Base-by-base conservation (phyloP, 805 yeast species). In the Candida suzukii region DNA sequence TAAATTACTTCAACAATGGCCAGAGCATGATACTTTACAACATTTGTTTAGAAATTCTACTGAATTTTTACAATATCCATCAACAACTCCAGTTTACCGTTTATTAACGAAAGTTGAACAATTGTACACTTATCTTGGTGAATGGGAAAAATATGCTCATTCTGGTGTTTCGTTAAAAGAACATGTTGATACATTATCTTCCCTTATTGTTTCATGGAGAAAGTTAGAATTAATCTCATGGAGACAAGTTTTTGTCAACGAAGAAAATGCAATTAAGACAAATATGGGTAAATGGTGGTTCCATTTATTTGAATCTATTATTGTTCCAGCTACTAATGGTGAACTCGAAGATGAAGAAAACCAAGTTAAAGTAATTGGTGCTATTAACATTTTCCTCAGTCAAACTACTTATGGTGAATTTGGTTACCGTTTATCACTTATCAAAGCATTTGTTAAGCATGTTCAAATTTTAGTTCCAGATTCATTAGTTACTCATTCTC, bases 131-230 rank as follows among this genome's bases (percentile, higher is more conserved):
- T 80, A 76, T 54, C 71, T 90, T 46, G 72, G 82, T 21, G 98
- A 93, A 57, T 93, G 99, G 97, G 93, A 93, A 58, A 83, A 86
- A 48, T 88, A 85, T 61, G 95, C 97, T 1, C 78, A 88, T 24
- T 70, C 78, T 11, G 81, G 84, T 39, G 90, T 84, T 1, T 74
- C 95, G 1, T 63, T 93, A 39, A 66, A 66, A 31, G 53, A 51
- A 1, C 73, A 76, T 39, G 72, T 80, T 46, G 80, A 76, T 32
- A 68, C 71, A 13, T 60, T 87, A 25, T 79, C 95, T 0, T 53
- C 62, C 0, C 63, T 90, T 45, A 84, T 93, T 48, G 90, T 93
- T 3, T 71, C 84, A 0, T 93, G 99, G 99, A 78, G 99, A 67
- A 77, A 76, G 51, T 60, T 90, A 31, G 99, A 93, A 58, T 71